Base-by-base conservation (phyloP, 2,329 filamentous ascomycete genomes). In the Rutstroemia sp. region DNA sequence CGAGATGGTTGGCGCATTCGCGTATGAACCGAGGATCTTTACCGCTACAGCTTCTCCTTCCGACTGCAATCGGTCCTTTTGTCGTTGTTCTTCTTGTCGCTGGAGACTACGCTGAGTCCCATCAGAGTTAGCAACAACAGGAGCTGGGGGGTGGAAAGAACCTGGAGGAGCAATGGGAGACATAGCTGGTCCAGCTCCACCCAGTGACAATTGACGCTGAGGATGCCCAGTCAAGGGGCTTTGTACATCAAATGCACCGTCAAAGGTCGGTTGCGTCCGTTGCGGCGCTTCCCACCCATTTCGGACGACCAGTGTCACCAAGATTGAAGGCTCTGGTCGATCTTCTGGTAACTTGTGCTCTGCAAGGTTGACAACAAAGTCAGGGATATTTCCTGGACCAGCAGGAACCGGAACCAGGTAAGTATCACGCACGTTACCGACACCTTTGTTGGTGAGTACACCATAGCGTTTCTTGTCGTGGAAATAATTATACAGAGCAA, bases 401-500 rank as follows among this genome's bases (percentile, higher is more conserved):
- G 84, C 79, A 34, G 90, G 82, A 4, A 97, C 82, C 0, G 94
- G 92, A 9, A 96, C 86, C 34, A 97, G 80, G 70, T 97, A 97
- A 1, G 92, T 89, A 68, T 97, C 92, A 58, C 91, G 86, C 49
- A 96, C 87, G 58, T 90, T 86, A 19, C 83, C 80, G 30, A 84
- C 73, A 1, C 81, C 80, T 69, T 88, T 87, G 67, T 92, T 88
- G 14, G 86, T 86, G 6, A 96, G 80, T 1, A 97, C 92, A 19
- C 91, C 92, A 69, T 95, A 99, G 36, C 91, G 81, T 61, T 88
- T 82, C 67, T 92, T 89, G 51, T 79, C 79, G 44, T 84, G 77
- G 68, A 99, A 97, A 73, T 99, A 97, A 52, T 91, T 81, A 65
- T 92, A 89, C n/a, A 97, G 77, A 17, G 81, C 80, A 61, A 87